These are phyloP conservation scores for Eurotiales sp. DNA, from an alignment of 2,329 filamentous ascomycete genomes.

Conservation along the genomic window DNA sequence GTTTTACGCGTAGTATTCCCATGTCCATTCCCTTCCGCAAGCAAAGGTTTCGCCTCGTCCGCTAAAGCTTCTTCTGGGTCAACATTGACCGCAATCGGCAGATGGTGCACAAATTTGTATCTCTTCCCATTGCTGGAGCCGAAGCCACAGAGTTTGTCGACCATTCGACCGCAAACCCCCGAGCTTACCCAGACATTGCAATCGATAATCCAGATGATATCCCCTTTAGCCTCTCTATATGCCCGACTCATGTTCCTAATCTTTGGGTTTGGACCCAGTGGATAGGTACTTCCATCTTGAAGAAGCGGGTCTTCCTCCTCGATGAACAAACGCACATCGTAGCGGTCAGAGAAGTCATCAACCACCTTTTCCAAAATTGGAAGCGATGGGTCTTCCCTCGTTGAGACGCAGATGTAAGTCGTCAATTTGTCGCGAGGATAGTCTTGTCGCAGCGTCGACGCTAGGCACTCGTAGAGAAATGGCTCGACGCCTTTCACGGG, in stretches of 20 bases:
- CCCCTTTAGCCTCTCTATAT: constrained; percentile 81
- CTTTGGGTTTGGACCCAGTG: constrained; percentile 93
- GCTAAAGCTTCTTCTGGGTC: constrained; percentile 27
- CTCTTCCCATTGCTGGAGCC: constrained; percentile 38
- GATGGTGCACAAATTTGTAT: constrained; percentile 92
- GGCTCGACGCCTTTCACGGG: constrained; percentile 92
- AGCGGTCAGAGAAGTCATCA: constrained; percentile 63
- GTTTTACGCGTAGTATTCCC: neutral
- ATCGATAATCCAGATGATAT: constrained; percentile 91
- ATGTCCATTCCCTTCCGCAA: constrained; percentile 19
- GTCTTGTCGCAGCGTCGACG: constrained; percentile 75
- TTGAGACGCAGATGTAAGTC: constrained; percentile 77
- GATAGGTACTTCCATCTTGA: constrained; percentile 49
- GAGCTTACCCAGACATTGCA: constrained; percentile 91
- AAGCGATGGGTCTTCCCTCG: constrained; percentile 70
- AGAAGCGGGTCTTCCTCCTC: constrained; percentile 77
- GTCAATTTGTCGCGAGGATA: constrained; percentile 75
- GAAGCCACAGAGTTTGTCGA: constrained; percentile 77
- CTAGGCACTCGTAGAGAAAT: constrained; percentile 85
- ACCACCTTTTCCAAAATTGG: constrained; percentile 69
- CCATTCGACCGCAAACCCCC: constrained; percentile 79
- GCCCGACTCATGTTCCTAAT: constrained; percentile 93
- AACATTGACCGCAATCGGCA: constrained; percentile 83
- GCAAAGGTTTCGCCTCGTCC: constrained; percentile 26
- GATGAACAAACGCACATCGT: constrained; percentile 68